phyloP scores from a whole-genome alignment of 805 yeast species.

The Helenozyma rhizophorensis region DNA sequence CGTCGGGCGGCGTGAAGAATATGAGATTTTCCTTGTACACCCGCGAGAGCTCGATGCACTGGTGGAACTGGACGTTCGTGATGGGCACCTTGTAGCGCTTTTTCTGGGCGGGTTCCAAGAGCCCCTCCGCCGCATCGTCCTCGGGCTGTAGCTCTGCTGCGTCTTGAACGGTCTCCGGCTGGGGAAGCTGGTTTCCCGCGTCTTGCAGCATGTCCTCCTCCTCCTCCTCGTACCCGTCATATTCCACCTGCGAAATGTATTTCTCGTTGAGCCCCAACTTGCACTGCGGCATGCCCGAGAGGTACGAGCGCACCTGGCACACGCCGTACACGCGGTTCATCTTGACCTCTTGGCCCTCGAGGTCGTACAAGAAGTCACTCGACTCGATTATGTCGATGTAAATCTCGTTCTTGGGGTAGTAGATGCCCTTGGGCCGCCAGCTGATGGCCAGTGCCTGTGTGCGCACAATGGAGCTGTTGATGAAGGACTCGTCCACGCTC shows the following conservation, averaged over 20 bases:
- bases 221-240: slow-evolving; percentile 14
- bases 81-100: slow-evolving; percentile 25
- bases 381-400: slow-evolving; percentile 39
- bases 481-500: slow-evolving; percentile 24
- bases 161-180: slow-evolving; percentile 8
- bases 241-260: slow-evolving; percentile 30
- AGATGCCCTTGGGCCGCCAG: slow-evolving; percentile 45
- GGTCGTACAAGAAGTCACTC: slow-evolving; percentile 33
- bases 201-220: slow-evolving; percentile 9
- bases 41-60: slow-evolving; percentile 74
- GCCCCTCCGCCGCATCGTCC: neutral
- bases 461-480: slow-evolving; percentile 69
- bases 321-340: slow-evolving; percentile 32
- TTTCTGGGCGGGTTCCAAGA: neutral
- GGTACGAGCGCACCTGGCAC: slow-evolving; percentile 33
- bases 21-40: slow-evolving; percentile 66
- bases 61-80: slow-evolving; percentile 38
- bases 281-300: slow-evolving; percentile 44
- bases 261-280: slow-evolving; percentile 38
- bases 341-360: slow-evolving; percentile 22
- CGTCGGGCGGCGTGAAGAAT: slow-evolving; percentile 83
- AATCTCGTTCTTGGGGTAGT: slow-evolving; percentile 41
- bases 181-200: slow-evolving; percentile 11
- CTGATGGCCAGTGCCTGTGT: slow-evolving; percentile 60
- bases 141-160: neutral